These are phyloP conservation scores for Abrus precatorius DNA, from an alignment of 306 rosid genomes.

Conservation along the genomic window DNA sequence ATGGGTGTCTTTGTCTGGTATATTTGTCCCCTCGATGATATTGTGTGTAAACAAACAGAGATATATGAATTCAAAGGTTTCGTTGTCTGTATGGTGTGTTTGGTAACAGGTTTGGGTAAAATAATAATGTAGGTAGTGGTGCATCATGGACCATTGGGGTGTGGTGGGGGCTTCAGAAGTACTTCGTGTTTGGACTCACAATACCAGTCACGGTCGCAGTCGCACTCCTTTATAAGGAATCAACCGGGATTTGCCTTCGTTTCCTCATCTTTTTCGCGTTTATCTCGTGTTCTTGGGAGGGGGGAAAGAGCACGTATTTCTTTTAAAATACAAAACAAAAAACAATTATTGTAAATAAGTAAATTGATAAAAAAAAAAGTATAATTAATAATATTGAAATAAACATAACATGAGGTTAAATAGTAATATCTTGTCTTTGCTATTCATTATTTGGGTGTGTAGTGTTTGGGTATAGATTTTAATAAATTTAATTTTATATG, in stretches of 20 bases:
- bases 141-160: slow-evolving; percentile 30
- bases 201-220: background rate
- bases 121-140: background rate
- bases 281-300: background rate
- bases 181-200: background rate
- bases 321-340: no score
- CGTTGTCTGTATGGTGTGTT: background rate
- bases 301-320: no score
- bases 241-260: slow-evolving; percentile 28
- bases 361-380: no score
- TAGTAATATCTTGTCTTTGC: no score
- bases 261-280: slow-evolving; percentile 8
- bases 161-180: background rate
- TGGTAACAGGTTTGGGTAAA: background rate
- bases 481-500: no score
- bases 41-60: background rate
- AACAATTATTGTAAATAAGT: no score
- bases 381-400: no score
- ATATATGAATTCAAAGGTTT: background rate
- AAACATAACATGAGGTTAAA: no score
- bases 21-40: background rate
- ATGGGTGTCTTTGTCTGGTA: background rate
- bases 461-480: no score
- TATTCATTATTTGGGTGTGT: no score
- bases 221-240: background rate